phyloP scores from a whole-genome alignment of 495 filamentous ascomycete genomes.

The Aspergillus cavernicola region DNA sequence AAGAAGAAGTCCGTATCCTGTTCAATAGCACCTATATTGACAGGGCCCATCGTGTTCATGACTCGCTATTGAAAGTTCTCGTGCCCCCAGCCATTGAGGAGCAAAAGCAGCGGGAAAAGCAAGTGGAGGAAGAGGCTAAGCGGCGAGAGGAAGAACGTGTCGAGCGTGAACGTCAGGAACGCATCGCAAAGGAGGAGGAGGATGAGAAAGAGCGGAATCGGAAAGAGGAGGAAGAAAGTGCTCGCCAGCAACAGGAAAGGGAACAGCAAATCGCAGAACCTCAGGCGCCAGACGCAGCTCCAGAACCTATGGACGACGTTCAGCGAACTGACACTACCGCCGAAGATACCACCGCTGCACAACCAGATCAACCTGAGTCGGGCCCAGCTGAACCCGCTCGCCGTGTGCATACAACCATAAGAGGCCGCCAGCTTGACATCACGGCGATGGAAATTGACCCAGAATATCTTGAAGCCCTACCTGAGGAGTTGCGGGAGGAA shows the following conservation, averaged over 20 bases:
- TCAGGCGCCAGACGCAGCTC: conserved; percentile 41
- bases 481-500: conserved; percentile 92
- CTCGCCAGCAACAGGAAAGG: conserved; percentile 39
- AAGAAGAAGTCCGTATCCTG: conserved; percentile 83
- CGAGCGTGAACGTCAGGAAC: conserved; percentile 49
- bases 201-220: conserved; percentile 53
- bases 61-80: conserved; percentile 67
- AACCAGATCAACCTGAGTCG: conserved; percentile 33
- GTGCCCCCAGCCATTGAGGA: conserved; percentile 80
- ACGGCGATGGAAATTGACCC: conserved; percentile 91
- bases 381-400: conserved; percentile 49
- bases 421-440: conserved; percentile 83
- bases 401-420: conserved; percentile 73
- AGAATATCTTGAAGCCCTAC: conserved; percentile 88
- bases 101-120: conserved; percentile 59
- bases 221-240: conserved; percentile 64
- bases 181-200: conserved; percentile 60
- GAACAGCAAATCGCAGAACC: conserved; percentile 45
- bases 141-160: conserved; percentile 43
- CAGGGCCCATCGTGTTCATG: conserved; percentile 66
- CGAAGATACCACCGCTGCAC: conserved; percentile 22
- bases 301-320: conserved; percentile 81
- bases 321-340: conserved; percentile 51
- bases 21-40: conserved; percentile 67
- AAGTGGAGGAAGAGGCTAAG: conserved; percentile 45